These are phyloP conservation scores for Lactarius evosmus DNA, from an alignment of 768 basidiomycete genomes.

Conservation along the genomic window DNA sequence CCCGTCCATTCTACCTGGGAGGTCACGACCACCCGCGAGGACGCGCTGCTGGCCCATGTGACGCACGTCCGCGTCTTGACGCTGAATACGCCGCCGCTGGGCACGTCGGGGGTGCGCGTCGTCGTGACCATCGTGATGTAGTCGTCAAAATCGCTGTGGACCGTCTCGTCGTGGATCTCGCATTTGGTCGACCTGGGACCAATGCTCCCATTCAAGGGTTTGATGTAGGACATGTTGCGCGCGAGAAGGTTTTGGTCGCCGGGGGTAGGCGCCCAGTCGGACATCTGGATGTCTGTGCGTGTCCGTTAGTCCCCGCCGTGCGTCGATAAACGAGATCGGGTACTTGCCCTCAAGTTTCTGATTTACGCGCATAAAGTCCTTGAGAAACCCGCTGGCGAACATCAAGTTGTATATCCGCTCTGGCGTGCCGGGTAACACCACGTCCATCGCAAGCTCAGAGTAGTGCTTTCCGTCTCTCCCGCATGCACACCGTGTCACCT, in stretches of 20 bases:
- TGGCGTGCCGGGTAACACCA: constrained; percentile 81
- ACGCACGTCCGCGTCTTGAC: constrained; percentile 95
- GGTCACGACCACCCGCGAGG: constrained; percentile 79
- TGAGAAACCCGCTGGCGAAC: constrained; percentile 94
- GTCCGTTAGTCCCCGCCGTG: neutral
- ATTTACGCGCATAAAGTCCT: constrained; percentile 86
- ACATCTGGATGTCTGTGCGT: constrained; percentile 81
- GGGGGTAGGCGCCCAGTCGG: constrained; percentile 81
- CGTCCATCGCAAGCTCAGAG: constrained; percentile 70
- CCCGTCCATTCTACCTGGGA: constrained; percentile 96
- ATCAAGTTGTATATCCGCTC: constrained; percentile 95
- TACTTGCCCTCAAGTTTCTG: constrained; percentile 83
- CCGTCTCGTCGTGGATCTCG: constrained; percentile 85
- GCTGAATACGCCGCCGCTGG: constrained; percentile 86
- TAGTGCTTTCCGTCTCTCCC: constrained; percentile 68
- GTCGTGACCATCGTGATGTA: constrained; percentile 82
- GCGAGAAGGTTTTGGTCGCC: constrained; percentile 66
- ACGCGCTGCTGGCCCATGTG: constrained; percentile 83
- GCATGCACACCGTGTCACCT: constrained; percentile 72
- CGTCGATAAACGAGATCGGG: neutral
- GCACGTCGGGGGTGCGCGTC: constrained; percentile 91
- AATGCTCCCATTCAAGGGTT: constrained; percentile 80
- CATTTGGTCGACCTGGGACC: constrained; percentile 97
- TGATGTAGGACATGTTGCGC: constrained; percentile 95
- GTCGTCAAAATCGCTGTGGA: constrained; percentile 78